A percentile compares a stretch with the other conserved stretches of the same genome.
Evolutionary conservation across 805 yeast species (phyloP).

Genomic region (Lachancea mirantina): DNA sequence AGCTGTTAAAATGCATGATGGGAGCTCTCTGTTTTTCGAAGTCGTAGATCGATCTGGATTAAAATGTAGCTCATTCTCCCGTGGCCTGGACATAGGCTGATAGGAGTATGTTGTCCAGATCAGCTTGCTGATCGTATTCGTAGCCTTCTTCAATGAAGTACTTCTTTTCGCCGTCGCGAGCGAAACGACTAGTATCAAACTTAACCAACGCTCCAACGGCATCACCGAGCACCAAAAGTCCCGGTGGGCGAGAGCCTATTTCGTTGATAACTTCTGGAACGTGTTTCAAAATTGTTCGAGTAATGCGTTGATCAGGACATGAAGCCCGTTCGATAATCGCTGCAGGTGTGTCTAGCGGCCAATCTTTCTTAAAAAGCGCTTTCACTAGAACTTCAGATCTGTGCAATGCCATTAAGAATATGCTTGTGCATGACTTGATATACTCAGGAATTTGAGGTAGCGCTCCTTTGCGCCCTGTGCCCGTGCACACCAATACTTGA

Average conservation of each 20-base stretch:
- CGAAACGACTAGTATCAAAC: conserved; percentile 20
- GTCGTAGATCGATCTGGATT: too few species aligned
- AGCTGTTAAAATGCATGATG: too few species aligned
- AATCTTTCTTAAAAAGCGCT: conserved; percentile 47
- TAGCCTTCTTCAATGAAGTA: conserved; percentile 33
- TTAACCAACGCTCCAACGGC: conserved; percentile 52
- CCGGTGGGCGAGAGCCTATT: conserved; percentile 88
- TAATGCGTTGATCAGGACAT: conserved; percentile 85
- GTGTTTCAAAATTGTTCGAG: conserved; percentile 61
- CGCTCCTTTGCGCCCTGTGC: conserved; percentile 85
- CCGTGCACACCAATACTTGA: conserved; percentile 88
- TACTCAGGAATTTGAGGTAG: conserved; percentile 73
- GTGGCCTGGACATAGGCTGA: too few species aligned
- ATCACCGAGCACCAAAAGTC: conserved; percentile 72
- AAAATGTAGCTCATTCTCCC: too few species aligned
- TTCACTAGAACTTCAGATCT: conserved; percentile 46
- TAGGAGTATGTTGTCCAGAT: background rate
- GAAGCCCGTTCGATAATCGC: conserved; percentile 87
- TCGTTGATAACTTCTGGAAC: conserved; percentile 68
- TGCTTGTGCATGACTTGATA: conserved; percentile 66
- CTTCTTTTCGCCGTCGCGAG: too few species aligned
- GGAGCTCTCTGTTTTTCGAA: too few species aligned
- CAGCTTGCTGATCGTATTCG: conserved; percentile 7
- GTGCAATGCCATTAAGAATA: conserved; percentile 86
- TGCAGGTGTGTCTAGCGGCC: conserved; percentile 71